phyloP scores from a whole-genome alignment of 257 asterid genomes.

The Coffea canephora region DNA sequence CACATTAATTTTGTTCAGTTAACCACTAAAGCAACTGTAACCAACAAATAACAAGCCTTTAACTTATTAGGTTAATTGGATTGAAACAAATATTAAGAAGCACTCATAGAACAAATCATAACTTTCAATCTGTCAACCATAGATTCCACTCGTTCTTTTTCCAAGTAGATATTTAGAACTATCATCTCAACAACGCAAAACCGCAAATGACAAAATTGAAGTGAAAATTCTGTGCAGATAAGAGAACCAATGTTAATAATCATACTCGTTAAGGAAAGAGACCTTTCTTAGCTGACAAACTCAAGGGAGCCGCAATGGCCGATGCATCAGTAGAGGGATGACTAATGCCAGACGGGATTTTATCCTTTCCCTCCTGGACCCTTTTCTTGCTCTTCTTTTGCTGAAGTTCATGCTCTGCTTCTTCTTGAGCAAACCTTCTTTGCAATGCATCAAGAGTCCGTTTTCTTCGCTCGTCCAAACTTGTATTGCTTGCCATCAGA shows the following conservation, averaged over 20 bases:
- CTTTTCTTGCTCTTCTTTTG: constrained; percentile 51
- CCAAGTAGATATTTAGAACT: neutral
- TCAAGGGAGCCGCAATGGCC: constrained; percentile 10
- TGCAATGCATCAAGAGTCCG: constrained; percentile 73
- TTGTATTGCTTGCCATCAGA: constrained; percentile 1
- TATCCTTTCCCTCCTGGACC: constrained; percentile 26
- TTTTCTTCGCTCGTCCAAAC: constrained; percentile 57
- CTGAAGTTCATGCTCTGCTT: constrained; percentile 50
- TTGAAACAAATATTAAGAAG: neutral
- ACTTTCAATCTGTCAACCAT: neutral
- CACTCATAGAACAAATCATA: neutral
- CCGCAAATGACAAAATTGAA: neutral
- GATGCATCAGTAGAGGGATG: constrained; percentile 27
- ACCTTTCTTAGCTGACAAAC: constrained; percentile 57
- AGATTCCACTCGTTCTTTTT: neutral
- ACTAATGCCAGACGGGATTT: constrained; percentile 11
- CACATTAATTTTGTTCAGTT: too few relatives aligned
- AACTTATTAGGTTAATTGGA: neutral
- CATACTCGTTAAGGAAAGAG: neutral
- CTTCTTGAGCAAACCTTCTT: constrained; percentile 71
- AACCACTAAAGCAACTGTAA: neutral
- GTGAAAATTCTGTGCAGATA: neutral
- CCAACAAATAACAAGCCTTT: neutral
- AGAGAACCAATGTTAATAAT: neutral
- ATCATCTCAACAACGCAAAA: neutral